Conservation (phyloP, 371 early-diverging fungal genomes). For the Funneliformis caledonium region DNA sequence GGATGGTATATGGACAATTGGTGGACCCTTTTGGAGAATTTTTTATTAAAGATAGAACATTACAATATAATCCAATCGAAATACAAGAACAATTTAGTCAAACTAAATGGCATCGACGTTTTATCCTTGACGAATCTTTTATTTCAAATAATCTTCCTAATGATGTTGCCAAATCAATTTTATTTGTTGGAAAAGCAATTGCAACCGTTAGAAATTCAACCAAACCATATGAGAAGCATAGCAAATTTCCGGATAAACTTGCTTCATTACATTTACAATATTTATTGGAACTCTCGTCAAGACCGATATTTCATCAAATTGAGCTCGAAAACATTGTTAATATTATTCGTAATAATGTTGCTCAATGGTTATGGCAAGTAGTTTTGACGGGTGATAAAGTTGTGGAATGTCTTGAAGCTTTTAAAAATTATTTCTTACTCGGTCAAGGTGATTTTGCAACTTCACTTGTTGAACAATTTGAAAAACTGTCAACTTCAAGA, state of each 20-base stretch:
- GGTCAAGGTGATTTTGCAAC: slow-evolving; percentile 74
- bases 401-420: slow-evolving; percentile 60
- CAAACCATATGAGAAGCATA: slow-evolving; percentile 42
- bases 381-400: slow-evolving; percentile 70
- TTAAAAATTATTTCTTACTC: slow-evolving; percentile 68
- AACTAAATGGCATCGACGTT: slow-evolving; percentile 60
- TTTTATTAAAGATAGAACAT: slow-evolving; percentile 54
- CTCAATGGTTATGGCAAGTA: slow-evolving; percentile 70
- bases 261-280: slow-evolving; percentile 51
- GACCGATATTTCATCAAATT: slow-evolving; percentile 21
- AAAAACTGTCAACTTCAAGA: slow-evolving; percentile 52
- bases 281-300: slow-evolving; percentile 45
- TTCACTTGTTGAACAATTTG: slow-evolving; percentile 64
- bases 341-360: slow-evolving; percentile 62
- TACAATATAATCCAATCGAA: background rate
- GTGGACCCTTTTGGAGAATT: slow-evolving; percentile 70
- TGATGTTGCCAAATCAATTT: slow-evolving; percentile 60
- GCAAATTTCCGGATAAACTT: slow-evolving; percentile 54
- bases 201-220: slow-evolving; percentile 58
- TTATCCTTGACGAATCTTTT: slow-evolving; percentile 51
- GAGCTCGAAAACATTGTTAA: slow-evolving; percentile 50
- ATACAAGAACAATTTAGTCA: slow-evolving; percentile 11
- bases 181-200: slow-evolving; percentile 79
- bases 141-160: slow-evolving; percentile 62
- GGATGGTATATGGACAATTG: slow-evolving; percentile 77